Conservation (phyloP, 1,284 basidiomycete genomes). For the Afroboletus lepidellus region DNA sequence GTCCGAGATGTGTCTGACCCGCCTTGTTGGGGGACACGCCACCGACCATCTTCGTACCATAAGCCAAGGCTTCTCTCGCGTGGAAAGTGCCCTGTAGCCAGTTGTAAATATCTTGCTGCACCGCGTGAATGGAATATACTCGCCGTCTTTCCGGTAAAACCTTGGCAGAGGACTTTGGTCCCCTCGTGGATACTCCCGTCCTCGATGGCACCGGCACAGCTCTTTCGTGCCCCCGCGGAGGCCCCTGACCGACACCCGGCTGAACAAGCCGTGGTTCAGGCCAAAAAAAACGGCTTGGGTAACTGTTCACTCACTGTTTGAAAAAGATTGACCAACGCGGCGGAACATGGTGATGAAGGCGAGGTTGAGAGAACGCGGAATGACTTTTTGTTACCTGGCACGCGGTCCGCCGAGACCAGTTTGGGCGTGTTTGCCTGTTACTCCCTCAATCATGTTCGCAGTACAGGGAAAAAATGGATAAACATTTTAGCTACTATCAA, state of each 20-base stretch:
- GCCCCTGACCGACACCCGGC: slow-evolving; percentile 78
- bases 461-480: slow-evolving; percentile 9
- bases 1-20: slow-evolving; percentile 91
- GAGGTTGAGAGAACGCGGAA: slow-evolving; percentile 14
- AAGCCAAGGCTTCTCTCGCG: slow-evolving; percentile 89
- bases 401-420: slow-evolving; percentile 21
- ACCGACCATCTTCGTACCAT: slow-evolving; percentile 96
- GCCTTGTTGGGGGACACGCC: slow-evolving; percentile 98
- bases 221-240: slow-evolving; percentile 64
- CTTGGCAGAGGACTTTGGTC: slow-evolving; percentile 92
- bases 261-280: slow-evolving; percentile 26
- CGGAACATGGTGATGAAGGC: slow-evolving; percentile 44
- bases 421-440: slow-evolving; percentile 29
- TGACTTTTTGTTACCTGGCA: slow-evolving; percentile 6
- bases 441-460: not conserved
- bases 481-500: slow-evolving; percentile 20
- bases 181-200: slow-evolving; percentile 95
- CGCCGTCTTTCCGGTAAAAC: slow-evolving; percentile 97
- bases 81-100: slow-evolving; percentile 90
- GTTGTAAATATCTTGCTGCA: slow-evolving; percentile 8
- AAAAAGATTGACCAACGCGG: slow-evolving; percentile 56
- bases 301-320: slow-evolving; percentile 43
- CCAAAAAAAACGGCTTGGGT: not conserved
- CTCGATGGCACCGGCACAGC: slow-evolving; percentile 87
- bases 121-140: slow-evolving; percentile 27